These are phyloP conservation scores for Ashbya aceris DNA, from an alignment of 1,139 yeast genomes.

Conservation along the genomic window DNA sequence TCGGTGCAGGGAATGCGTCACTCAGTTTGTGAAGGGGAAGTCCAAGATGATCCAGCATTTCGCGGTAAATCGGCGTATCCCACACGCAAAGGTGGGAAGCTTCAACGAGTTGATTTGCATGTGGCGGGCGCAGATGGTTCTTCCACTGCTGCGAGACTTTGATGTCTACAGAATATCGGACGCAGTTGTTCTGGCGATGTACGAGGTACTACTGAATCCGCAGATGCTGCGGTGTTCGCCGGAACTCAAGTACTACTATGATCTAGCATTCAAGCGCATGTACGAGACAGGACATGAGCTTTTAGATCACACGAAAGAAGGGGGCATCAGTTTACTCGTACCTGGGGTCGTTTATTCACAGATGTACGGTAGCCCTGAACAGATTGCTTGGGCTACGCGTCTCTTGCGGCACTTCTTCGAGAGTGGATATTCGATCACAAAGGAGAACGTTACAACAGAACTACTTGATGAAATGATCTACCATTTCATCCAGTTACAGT, in stretches of 20 bases:
- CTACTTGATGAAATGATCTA: slow-evolving; percentile 45
- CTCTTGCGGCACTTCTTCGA: slow-evolving; percentile 24
- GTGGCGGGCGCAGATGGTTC: slow-evolving; percentile 44
- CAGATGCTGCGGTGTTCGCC: slow-evolving; percentile 35
- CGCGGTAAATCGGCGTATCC: slow-evolving; percentile 41
- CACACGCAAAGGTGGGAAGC: slow-evolving; percentile 39
- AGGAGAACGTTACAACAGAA: slow-evolving; percentile 29
- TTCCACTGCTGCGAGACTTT: slow-evolving; percentile 27
- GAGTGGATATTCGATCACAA: slow-evolving; percentile 12
- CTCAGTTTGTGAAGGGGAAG: slow-evolving; percentile 44
- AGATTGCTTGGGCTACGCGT: slow-evolving; percentile 40
- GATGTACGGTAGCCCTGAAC: slow-evolving; percentile 43
- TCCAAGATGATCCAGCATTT: slow-evolving; percentile 44
- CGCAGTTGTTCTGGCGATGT: slow-evolving; percentile 30
- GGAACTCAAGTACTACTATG: slow-evolving; percentile 31
- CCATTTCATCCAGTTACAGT: slow-evolving; percentile 45
- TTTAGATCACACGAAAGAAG: slow-evolving; percentile 12
- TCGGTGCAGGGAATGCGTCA: slow-evolving; percentile 44
- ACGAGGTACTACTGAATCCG: slow-evolving; percentile 48
- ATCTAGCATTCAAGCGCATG: slow-evolving; percentile 27
- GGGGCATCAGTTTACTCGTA: slow-evolving; percentile 20
- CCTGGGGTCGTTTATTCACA: slow-evolving; percentile 47
- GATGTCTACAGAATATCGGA: slow-evolving; percentile 23
- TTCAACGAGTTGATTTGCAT: slow-evolving; percentile 41
- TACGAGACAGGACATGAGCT: slow-evolving; percentile 22